Evolutionary conservation across 1,139 yeast species (phyloP), one percentile per base, ranked within the genome.

Genomic region (Geotrichum carabidarum): DNA sequence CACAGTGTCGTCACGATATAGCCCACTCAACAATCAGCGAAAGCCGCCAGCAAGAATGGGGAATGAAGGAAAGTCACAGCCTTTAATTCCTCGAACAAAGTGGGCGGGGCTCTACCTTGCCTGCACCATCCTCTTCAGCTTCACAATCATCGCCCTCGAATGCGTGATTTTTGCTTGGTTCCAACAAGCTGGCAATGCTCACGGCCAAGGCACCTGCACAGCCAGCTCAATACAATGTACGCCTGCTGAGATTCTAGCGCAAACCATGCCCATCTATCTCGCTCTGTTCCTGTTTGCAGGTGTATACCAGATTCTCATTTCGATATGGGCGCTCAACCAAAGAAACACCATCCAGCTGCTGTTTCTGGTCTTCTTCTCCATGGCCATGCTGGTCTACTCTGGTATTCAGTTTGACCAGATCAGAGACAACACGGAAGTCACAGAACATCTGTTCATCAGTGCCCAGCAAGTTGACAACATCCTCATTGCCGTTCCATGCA

Each of bases 351-450:
- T 70, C 68, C 63, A 68, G 57, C 59, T 76, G 27, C 65, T 74
- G 34, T 74, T 78, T 59, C 69, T 79, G 44, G 72, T 79, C 58
- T 53, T 72, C n/a, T 79, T 79, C 60, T 74, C 75, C 59, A 70
- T 70, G 14, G 77, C 79, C 48, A 74, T 79, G 78, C 66, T 78
- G 61, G 68, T 77, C 2, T 79, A 79, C 63, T 74, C 82, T 1
- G 79, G 80, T 9, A 72, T 79, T 41, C 82, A 79, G 63, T 78
- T 71, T 61, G 70, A 71, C 53, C 82, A 79, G 66, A 68, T 78
- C 46, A 59, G 68, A 15, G 57, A 60, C 8, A 27, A 22, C 5
- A 11, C 22, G 22, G 45, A 46, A 12, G 37, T 50, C 30, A 32
- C 46, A 2, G 37, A 40, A 8, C 37, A 44, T 1, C 34, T 42